Evolutionary conservation across 805 yeast species (phyloP), one percentile per base, ranked within the genome.

Genomic region (Pichia kluyveri): DNA sequence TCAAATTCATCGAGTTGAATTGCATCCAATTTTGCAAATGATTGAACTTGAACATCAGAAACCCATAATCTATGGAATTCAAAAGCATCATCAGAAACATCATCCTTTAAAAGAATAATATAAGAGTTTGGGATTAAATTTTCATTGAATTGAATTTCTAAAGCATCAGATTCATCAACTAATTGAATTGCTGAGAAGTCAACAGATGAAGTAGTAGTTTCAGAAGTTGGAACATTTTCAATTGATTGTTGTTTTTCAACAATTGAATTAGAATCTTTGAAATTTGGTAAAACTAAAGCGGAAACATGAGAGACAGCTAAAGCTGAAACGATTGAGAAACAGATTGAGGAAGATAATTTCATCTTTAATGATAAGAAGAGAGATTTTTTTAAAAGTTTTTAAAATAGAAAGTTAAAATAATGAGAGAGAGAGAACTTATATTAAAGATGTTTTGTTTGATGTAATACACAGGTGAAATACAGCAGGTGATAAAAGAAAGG

Each of bases 61-160:
- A 86, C 77, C 80, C 84, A 75, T 60, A 77, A 76, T 60, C 75
- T 74, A 71, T 90, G 96, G 72, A 79, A 75, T 39, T 71, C 69
- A 32, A 77, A 69, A 51, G 76, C 77, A 37, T 77, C 77, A 27
- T 73, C 66, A 23, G 75, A 59, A 34, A 80, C 71, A 46, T 71
- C 77, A 47, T 79, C 77, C 71, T 88, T 89, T 71, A 91, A 81
- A 44, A 90, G 89, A 56, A 93, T 71, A 54, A 93, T 90, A 72
- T 88, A 93, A 59, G 83, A 82, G 70, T 84, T 75, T 37, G 89
- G 82, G 56, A 84, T 77, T 42, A 75, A 54, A 49, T 77, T 73
- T 45, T 70, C 64, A 12, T 62, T 59, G 44, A 75, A 76, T 31
- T 79, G 57, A 38, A 83, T 58, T 7, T 83, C 80, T 30, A 78